Conservation (phyloP, 176 grass and related monocot genomes). For the Triticum urartu region DNA sequence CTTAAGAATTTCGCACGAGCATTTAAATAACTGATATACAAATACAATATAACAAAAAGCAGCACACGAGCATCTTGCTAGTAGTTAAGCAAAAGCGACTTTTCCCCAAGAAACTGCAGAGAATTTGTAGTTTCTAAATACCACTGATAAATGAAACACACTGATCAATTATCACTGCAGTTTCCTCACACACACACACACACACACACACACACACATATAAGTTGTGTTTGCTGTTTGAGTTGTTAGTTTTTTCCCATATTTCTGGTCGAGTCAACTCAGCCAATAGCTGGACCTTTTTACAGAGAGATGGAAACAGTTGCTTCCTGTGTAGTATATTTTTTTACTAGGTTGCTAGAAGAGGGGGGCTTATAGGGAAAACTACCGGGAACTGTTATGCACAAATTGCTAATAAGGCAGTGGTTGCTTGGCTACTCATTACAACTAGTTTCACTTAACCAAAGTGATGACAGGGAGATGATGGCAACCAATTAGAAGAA, state of each 20-base stretch:
- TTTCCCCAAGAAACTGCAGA: neutral
- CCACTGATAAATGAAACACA: neutral
- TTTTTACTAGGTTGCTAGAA: too few relatives aligned
- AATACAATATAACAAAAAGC: too few relatives aligned
- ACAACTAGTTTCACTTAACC: neutral
- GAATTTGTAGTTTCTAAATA: neutral
- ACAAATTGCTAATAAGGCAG: neutral
- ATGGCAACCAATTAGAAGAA: neutral
- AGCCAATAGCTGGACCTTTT: neutral
- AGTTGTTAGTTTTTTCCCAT: neutral
- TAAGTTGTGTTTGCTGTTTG: neutral
- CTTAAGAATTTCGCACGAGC: too few relatives aligned
- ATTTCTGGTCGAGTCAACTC: neutral
- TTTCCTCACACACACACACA: neutral
- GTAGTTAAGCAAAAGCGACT: too few relatives aligned
- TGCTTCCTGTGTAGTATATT: neutral
- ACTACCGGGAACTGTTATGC: neutral
- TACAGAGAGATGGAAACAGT: neutral
- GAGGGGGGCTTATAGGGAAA: neutral
- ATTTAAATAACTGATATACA: too few relatives aligned
- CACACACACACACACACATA: too few relatives aligned
- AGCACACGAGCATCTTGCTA: too few relatives aligned
- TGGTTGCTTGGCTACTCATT: neutral
- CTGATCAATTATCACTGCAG: neutral
- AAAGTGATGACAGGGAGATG: neutral